phyloP scores from a whole-genome alignment of 2,329 filamentous ascomycete species.

The Zasmidium citrigriseum region DNA sequence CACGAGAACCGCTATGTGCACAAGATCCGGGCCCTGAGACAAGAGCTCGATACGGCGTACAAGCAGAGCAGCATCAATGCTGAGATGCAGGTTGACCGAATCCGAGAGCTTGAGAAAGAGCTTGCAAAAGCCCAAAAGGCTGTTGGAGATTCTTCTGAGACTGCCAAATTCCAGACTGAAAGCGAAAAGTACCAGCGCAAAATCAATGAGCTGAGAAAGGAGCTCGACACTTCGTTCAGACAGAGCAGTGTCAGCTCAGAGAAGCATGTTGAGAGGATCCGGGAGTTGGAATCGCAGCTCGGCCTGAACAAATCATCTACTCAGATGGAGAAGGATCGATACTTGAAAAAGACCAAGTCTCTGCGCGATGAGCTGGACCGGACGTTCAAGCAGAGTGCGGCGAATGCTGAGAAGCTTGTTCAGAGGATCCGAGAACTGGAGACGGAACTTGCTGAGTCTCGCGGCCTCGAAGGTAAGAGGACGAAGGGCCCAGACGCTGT shows the following conservation, averaged over 20 bases:
- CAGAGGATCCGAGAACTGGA: conserved; percentile 22
- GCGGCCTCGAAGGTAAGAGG: not conserved
- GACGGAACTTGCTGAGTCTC: conserved; percentile 12
- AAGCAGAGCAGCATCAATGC: conserved; percentile 32
- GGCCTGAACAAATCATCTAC: conserved; percentile 9
- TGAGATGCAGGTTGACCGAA: conserved; percentile 29
- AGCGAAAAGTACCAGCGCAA: conserved; percentile 24
- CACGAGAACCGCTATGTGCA: conserved; percentile 25
- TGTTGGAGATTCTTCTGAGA: conserved; percentile 11
- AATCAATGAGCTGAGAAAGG: conserved; percentile 21
- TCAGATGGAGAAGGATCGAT: conserved; percentile 16
- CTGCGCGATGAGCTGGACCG: conserved; percentile 22
- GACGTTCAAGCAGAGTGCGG: conserved; percentile 23
- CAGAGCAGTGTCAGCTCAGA: conserved; percentile 25
- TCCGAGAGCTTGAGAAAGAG: conserved; percentile 23
- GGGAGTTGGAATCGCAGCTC: conserved; percentile 22
- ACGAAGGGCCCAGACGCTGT: conserved; percentile 14
- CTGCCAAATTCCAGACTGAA: conserved; percentile 17
- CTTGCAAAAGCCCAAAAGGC: conserved; percentile 22
- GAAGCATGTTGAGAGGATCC: conserved; percentile 22
- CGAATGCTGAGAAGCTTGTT: conserved; percentile 20
- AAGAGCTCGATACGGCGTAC: conserved; percentile 30
- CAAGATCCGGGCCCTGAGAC: conserved; percentile 26
- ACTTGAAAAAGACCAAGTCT: conserved; percentile 20
- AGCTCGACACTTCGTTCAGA: conserved; percentile 26